Evolutionary conservation across 2,329 filamentous ascomycete genomes (phyloP), one percentile per base, ranked within the genome.

Genomic region (Beauveria bassiana): DNA sequence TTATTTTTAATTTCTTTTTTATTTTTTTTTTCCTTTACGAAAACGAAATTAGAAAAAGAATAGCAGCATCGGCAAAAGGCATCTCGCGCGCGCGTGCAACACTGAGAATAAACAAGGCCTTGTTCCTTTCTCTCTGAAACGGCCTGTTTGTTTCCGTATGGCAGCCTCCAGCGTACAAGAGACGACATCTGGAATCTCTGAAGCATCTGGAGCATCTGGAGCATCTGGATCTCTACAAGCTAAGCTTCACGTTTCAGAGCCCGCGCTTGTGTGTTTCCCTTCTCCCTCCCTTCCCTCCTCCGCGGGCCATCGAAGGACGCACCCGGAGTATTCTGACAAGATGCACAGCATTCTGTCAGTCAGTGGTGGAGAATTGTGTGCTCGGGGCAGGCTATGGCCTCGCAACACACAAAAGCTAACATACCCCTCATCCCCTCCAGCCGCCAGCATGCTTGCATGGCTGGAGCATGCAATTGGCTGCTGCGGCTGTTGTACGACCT

Each of bases 281-380:
- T 42, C n/a, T 56, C 42, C 49, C 59, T 28, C 31, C 31, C 31
- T 10, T 14, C 34, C 50, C n/a, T 22, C 22, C n/a, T 22, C 22
- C 59, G 59, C 51, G 59, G 57, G 28, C 34, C 52, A 56, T 55
- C 59, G 52, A 61, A 61, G 59, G 59, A 56, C 43, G 46, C 59
- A 61, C 59, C 59, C 59, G 59, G 59, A 40, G 10, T 61, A 20
- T 49, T 61, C 52, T 61, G 59, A 56, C 59, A 55, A 55, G 59
- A 45, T 43, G 46, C 59, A 61, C 59, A 55, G 46, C 59, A 61
- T 61, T 43, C 43, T 61, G 59, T 50, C 59, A 61, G 34, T 54
- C 51, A 42, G 59, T 45, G 47, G 57, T 52, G 52, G 59, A 61
- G 51, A 50, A 51, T 51, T 50, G 51, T 49, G 59, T 56, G 59